phyloP scores from a whole-genome alignment of 176 grass and related monocot species.

The Aechmea fasciata region DNA sequence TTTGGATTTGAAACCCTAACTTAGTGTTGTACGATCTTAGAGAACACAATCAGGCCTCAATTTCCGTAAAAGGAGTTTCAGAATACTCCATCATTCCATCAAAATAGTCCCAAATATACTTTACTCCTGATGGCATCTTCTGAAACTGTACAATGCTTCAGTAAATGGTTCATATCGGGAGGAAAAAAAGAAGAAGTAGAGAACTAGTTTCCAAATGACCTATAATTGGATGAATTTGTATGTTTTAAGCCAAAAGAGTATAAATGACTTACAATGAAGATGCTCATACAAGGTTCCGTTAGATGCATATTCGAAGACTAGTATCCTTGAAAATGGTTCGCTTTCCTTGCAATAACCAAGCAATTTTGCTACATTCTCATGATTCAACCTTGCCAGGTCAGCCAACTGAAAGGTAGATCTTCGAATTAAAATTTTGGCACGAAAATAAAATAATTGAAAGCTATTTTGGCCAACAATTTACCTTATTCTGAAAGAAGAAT shows the following conservation, averaged over 20 bases:
- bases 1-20: too few relatives aligned
- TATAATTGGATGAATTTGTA: too few relatives aligned
- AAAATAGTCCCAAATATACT: too few relatives aligned
- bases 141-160: too few relatives aligned
- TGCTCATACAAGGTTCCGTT: slow-evolving; percentile 91
- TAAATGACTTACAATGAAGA: slow-evolving; percentile 56
- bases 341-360: slow-evolving; percentile 85
- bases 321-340: slow-evolving; percentile 82
- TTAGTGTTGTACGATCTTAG: too few relatives aligned
- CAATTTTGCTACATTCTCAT: slow-evolving; percentile 79
- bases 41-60: too few relatives aligned
- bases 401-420: slow-evolving; percentile 41
- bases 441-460: not conserved
- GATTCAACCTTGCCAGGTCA: slow-evolving; percentile 74
- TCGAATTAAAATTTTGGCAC: slow-evolving; percentile 9
- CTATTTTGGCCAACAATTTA: slow-evolving; percentile 8
- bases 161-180: not conserved
- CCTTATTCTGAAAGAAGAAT: slow-evolving; percentile 86
- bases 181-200: not conserved
- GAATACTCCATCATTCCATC: not conserved
- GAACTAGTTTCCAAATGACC: not conserved
- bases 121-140: too few relatives aligned
- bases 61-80: not conserved
- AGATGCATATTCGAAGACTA: slow-evolving; percentile 88
- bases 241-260: too few relatives aligned